phyloP scores from a whole-genome alignment of 495 filamentous ascomycete genomes.

The Hypoxylon fragiforme region DNA sequence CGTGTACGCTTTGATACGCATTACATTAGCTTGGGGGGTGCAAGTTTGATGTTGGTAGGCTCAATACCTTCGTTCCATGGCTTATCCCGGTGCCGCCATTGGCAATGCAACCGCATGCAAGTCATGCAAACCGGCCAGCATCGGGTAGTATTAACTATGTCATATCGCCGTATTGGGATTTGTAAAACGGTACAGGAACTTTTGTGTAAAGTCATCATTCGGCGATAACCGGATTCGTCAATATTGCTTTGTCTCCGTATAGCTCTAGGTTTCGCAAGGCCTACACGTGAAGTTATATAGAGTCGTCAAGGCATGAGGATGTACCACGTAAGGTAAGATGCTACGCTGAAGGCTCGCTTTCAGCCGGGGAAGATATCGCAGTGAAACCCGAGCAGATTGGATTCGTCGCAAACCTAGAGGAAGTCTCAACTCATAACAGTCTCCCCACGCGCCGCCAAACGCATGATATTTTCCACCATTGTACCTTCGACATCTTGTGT shows the following conservation, averaged over 20 bases:
- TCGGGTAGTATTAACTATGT: slow-evolving; percentile 6
- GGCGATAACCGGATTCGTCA: not conserved
- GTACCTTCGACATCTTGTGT: slow-evolving; percentile 41
- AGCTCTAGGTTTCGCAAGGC: not conserved
- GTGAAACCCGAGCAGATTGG: not conserved
- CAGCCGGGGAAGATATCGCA: not conserved
- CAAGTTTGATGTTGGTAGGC: slow-evolving; percentile 8
- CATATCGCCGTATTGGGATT: not conserved
- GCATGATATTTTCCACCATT: slow-evolving; percentile 53
- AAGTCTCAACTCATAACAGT: slow-evolving; percentile 9
- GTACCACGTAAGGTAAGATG: not conserved
- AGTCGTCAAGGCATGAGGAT: not conserved
- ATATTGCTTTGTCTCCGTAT: no score
- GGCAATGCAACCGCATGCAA: slow-evolving; percentile 1
- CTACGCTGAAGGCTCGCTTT: not conserved
- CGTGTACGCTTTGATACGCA: slow-evolving; percentile 1
- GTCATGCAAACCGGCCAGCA: slow-evolving; percentile 2
- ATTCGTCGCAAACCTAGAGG: not conserved
- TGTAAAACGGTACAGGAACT: not conserved
- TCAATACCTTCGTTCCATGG: slow-evolving; percentile 13
- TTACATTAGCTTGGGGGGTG: slow-evolving; percentile 6
- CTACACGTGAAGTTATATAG: no score
- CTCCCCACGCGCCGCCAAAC: slow-evolving; percentile 58
- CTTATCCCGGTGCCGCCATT: slow-evolving; percentile 4
- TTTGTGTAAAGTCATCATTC: not conserved